Conservation (phyloP, 768 basidiomycete genomes). For the Lactarius vividus region DNA sequence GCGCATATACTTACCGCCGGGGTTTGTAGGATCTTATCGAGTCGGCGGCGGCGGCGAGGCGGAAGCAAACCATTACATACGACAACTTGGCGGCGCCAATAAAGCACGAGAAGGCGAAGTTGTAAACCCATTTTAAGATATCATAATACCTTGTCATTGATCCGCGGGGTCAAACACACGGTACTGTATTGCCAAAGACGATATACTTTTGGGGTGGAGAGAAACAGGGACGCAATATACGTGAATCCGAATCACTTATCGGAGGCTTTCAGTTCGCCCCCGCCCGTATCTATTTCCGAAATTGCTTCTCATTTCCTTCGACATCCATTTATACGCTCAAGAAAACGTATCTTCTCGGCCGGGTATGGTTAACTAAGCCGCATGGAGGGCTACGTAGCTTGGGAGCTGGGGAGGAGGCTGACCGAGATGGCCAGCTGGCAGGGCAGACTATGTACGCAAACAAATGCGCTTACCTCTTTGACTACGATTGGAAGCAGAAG, state of each 20-base stretch:
- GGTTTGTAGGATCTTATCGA: constrained; percentile 4
- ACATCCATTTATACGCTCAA: neutral
- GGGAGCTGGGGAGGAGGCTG: neutral
- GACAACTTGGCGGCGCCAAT: neutral
- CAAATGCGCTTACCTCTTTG: no score
- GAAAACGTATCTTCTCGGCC: no score
- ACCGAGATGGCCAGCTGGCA: no score
- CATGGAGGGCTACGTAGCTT: neutral
- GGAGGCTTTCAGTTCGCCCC: neutral
- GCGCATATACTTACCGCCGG: neutral
- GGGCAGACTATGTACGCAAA: no score
- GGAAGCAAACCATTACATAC: constrained; percentile 4
- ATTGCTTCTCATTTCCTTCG: neutral
- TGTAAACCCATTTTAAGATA: neutral
- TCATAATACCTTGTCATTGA: neutral
- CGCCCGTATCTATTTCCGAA: neutral
- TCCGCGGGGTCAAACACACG: no score
- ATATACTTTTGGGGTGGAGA: neutral
- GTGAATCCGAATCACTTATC: no score
- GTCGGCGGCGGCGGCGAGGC: constrained; percentile 1
- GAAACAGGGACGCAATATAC: neutral
- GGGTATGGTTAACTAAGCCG: neutral
- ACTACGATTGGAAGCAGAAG: no score
- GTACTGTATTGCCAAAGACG: neutral
- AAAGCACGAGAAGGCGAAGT: neutral